phyloP scores from a whole-genome alignment of 805 yeast species.

The Wickerhamiella alocasiicola region DNA sequence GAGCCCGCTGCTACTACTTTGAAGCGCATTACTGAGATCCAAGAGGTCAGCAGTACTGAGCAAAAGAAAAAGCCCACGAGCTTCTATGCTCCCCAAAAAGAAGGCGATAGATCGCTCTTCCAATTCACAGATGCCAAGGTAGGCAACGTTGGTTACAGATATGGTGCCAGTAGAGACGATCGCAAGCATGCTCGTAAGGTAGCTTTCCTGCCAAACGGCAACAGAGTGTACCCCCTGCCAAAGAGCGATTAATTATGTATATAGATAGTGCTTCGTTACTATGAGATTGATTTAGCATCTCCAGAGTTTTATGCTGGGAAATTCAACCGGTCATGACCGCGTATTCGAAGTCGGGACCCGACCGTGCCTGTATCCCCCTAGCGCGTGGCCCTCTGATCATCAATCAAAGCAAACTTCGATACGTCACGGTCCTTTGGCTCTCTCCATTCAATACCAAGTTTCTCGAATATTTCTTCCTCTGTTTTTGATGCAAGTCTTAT shows the following conservation, averaged over 20 bases:
- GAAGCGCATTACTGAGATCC: slow-evolving; percentile 37
- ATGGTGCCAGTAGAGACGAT: slow-evolving; percentile 84
- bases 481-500: slow-evolving; percentile 31
- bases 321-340: too few species aligned
- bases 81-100: slow-evolving; percentile 44
- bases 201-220: slow-evolving; percentile 21
- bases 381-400: too few species aligned
- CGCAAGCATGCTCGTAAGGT: slow-evolving; percentile 61
- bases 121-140: slow-evolving; percentile 66
- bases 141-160: slow-evolving; percentile 81
- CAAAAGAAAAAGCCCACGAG: slow-evolving; percentile 27
- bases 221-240: slow-evolving; percentile 18
- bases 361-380: too few species aligned
- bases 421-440: slow-evolving; percentile 26
- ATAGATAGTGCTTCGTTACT: too few species aligned
- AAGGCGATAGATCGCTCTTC: slow-evolving; percentile 62
- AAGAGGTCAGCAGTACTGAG: slow-evolving; percentile 13
- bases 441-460: slow-evolving; percentile 31
- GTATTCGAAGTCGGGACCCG: too few species aligned
- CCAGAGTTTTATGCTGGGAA: too few species aligned
- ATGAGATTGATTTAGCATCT: too few species aligned
- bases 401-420: not conserved
- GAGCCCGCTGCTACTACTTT: slow-evolving; percentile 81
- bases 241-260: slow-evolving; percentile 14
- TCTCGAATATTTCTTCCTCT: slow-evolving; percentile 36